Evolutionary conservation across 306 rosid genomes (phyloP).

Genomic region (Prunus kanzakura): DNA sequence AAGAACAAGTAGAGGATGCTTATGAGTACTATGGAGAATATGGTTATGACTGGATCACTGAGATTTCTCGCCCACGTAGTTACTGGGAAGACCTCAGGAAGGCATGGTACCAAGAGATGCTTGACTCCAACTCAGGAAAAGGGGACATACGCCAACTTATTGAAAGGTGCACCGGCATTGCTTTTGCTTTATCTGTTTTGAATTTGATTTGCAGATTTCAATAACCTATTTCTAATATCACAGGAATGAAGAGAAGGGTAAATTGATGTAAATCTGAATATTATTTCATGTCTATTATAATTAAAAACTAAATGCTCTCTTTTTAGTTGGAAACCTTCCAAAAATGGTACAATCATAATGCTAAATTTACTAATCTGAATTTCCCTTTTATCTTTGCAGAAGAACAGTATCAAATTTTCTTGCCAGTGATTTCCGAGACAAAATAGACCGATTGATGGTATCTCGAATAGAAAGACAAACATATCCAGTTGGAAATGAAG

Average conservation of each 20-base stretch:
- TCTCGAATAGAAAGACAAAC: conserved; percentile 52
- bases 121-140: conserved; percentile 50
- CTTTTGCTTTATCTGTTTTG: background rate
- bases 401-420: conserved; percentile 77
- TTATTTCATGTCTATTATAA: background rate
- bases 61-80: conserved; percentile 82
- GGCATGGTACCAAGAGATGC: conserved; percentile 86
- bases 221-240: background rate
- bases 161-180: conserved; percentile 49
- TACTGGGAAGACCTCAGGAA: conserved; percentile 84
- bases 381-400: conserved; percentile 38
- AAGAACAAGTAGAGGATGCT: conserved; percentile 31
- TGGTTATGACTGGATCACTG: conserved; percentile 64
- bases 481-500: conserved; percentile 21
- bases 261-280: too few species aligned
- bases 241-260: too few species aligned
- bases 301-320: background rate
- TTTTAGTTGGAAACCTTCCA: background rate
- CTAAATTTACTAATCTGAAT: conserved; percentile 11
- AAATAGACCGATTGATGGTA: conserved; percentile 68
- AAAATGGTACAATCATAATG: background rate
- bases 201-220: background rate
- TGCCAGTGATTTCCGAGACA: conserved; percentile 60
- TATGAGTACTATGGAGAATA: conserved; percentile 28
- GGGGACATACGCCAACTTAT: conserved; percentile 69